Percentiles rank a stretch among this genome's conserved stretches.
Conservation (phyloP, 1,284 basidiomycete species). For the Trametes polyzona region DNA sequence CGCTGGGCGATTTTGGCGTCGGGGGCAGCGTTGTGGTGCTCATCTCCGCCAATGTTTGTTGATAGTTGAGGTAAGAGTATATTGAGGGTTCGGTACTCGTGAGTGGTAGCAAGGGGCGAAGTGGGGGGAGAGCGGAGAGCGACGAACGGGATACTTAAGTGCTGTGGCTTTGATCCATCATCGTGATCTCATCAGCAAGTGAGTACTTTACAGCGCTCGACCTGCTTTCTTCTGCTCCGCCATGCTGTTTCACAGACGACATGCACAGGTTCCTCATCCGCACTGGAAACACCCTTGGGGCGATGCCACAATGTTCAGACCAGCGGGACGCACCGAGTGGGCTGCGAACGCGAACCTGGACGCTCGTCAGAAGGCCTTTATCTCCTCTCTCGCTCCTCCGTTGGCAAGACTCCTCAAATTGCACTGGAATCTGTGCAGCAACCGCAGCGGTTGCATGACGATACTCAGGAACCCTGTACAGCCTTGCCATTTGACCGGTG, state of each 20-base stretch:
- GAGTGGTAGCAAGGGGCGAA: slow-evolving; percentile 3
- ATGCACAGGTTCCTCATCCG: neutral
- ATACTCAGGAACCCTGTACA: neutral
- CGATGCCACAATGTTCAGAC: neutral
- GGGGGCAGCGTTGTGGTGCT: slow-evolving; percentile 35
- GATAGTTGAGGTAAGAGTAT: neutral
- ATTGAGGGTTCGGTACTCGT: neutral
- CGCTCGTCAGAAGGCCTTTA: neutral
- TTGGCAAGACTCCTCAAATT: neutral
- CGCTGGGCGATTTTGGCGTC: slow-evolving; percentile 44
- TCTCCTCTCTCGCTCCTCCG: neutral
- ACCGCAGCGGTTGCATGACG: neutral
- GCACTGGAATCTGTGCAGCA: neutral
- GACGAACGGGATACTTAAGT: slow-evolving; percentile 5
- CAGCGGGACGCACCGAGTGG: neutral
- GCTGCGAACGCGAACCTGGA: neutral
- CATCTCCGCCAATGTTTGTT: slow-evolving; percentile 23
- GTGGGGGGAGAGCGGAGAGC: slow-evolving; percentile 2
- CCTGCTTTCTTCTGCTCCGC: neutral
- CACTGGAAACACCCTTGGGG: neutral
- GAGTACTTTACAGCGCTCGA: slow-evolving; percentile 20
- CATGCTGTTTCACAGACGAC: neutral
- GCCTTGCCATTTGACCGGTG: neutral
- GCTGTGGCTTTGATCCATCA: slow-evolving; percentile 18
- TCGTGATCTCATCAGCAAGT: slow-evolving; percentile 28